Evolutionary conservation across 2,329 filamentous ascomycete genomes (phyloP).

Genomic region (Claviceps capensis): DNA sequence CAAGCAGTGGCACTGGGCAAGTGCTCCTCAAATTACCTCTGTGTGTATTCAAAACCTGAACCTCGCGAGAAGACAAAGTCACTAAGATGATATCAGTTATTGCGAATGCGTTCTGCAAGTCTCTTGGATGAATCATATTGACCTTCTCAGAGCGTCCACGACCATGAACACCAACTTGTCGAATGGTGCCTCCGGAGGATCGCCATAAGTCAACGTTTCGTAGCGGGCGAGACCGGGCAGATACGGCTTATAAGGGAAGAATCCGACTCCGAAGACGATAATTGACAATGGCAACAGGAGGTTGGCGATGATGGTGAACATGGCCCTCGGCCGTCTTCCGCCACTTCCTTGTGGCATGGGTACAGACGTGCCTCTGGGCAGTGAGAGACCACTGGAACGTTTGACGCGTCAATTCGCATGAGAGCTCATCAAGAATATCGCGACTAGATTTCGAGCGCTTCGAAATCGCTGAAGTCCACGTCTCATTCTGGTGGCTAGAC

Average conservation of each 20-base stretch:
- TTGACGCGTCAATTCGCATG: neutral
- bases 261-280: conserved; percentile 69
- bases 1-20: neutral
- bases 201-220: conserved; percentile 39
- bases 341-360: conserved; percentile 14
- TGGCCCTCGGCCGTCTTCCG: conserved; percentile 17
- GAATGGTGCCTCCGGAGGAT: conserved; percentile 56
- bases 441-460: neutral
- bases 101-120: neutral
- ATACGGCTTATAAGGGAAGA: conserved; percentile 96
- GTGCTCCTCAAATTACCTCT: conserved; percentile 46
- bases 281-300: conserved; percentile 63
- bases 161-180: conserved; percentile 95
- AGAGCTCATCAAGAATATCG: neutral
- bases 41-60: conserved; percentile 79
- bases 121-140: conserved; percentile 9
- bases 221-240: conserved; percentile 70
- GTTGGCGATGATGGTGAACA: conserved; percentile 54
- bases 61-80: conserved; percentile 79
- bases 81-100: conserved; percentile 30
- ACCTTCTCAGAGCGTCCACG: conserved; percentile 86
- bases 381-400: neutral
- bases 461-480: neutral
- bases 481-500: neutral
- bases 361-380: conserved; percentile 2